Base-by-base conservation (phyloP, 352 stramenopile genomes). In the Thalassiosira oceanica region DNA sequence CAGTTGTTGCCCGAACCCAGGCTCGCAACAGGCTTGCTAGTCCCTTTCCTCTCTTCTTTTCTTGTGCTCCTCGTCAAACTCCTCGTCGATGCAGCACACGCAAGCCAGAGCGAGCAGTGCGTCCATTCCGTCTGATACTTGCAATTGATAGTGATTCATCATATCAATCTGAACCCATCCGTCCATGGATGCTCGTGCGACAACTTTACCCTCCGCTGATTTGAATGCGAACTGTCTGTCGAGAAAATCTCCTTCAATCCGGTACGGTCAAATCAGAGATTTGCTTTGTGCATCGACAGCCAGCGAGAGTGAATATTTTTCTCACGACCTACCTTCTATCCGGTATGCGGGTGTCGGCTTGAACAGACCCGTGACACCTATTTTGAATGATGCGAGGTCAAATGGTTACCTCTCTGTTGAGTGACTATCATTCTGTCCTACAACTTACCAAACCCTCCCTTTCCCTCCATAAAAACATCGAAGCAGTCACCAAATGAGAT, bases 81-180 rank as follows among this genome's bases (percentile, higher is more conserved):
- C 81, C 63, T 88, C 81, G 70, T 88, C 81, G 56, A 88, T 86
- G 28, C 77, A 82, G 62, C 81, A 88, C 15, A 70, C 55, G 73
- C 81, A 88, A 15, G 81, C 77, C 28, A 88, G 44, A 0, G 86
- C 81, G 15, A 88, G 46, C 8, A 79, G 43, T 24, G 77, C 60
- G 70, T 88, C 81, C 81, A 88, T 88, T 4, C 81, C 81, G 35
- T 69, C 42, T 7, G 74, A 69, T 2, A 88, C 56, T 54, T 79
- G 57, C 8, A 88, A 55, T 67, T 88, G 77, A 58, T 88, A 86
- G 64, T 88, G 81, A 53, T 88, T 84, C 44, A 84, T 85, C 16
- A 52, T 53, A 74, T 88, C 80, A 26, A 86, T 80, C 44, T 88
- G 60, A 45, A 88, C 56, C 26, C 75, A 68, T 21, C 46, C 37